phyloP scores from a whole-genome alignment of 2,329 filamentous ascomycete genomes.

The Pseudogymnoascus sp. region DNA sequence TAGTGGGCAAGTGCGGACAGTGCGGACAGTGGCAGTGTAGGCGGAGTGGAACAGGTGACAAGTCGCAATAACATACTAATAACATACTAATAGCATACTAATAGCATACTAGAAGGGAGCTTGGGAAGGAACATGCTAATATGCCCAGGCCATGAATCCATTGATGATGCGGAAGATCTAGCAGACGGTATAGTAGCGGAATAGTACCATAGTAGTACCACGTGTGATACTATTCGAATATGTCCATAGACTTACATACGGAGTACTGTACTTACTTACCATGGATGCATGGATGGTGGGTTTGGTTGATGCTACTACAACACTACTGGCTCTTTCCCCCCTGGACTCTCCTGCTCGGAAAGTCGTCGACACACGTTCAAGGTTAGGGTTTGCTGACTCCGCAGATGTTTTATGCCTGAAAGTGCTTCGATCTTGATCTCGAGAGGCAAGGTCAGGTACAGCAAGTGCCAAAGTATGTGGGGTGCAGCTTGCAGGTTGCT shows the following conservation, averaged over 20 bases:
- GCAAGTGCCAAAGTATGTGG: neutral
- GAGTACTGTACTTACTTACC: neutral
- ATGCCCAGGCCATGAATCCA: neutral
- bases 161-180: neutral
- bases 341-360: neutral
- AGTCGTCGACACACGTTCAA: neutral
- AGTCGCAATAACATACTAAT: neutral
- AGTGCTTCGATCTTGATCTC: neutral
- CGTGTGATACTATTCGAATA: neutral
- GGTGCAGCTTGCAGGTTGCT: neutral
- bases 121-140: neutral
- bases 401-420: neutral
- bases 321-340: neutral
- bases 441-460: neutral
- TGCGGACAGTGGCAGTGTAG: slow-evolving; percentile 14
- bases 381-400: slow-evolving; percentile 1
- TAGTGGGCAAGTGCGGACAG: slow-evolving; percentile 13
- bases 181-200: neutral
- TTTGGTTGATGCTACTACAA: neutral
- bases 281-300: neutral
- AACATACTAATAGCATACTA: neutral
- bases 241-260: neutral
- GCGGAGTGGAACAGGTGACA: slow-evolving; percentile 7
- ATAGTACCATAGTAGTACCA: neutral
- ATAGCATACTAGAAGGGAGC: neutral